Base-by-base conservation (phyloP, 371 early-diverging fungal species). In the Batkoa obscura region DNA sequence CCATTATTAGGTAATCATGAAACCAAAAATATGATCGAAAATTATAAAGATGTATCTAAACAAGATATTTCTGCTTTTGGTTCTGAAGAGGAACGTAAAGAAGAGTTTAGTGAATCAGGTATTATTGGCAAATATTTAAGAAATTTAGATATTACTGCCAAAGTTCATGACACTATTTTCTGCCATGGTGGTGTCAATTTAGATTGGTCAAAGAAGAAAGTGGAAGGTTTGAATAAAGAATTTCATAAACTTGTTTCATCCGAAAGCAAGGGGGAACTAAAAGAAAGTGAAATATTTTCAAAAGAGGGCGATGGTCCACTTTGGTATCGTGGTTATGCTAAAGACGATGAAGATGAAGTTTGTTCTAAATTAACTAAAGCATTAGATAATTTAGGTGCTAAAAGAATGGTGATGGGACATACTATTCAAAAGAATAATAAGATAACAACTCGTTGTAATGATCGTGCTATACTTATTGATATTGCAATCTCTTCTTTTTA, bases 331-430 rank as follows among this genome's bases (percentile, higher is more conserved):
- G 80, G 78, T 0, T 84, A 74, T 60, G 82, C 81, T 3, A 23
- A 66, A 38, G 75, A 76, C 15, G 62, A 65, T 8, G 81, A 79
- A 56, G 53, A 58, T 2, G 55, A 35, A 0, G 70, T 72, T 2
- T 81, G 83, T 59, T 52, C 57, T 12, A 9, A 66, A 12, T 54
- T 84, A 37, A 68, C 72, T 3, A 34, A 67, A 36, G 77, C 81
- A 0, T 59, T 84, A 13, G 63, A 65, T 4, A 31, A 61, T 15
- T 54, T 84, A 59, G 67, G 70, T 48, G 74, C 79, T 2, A 76
- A 78, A 57, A 69, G 85, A 1, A 81, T 87, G 73, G 77, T 87
- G 2, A 71, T 84, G 35, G 87, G 84, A 1, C 87, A 87, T 56
- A 84, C 85, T 0, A 73, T 78, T 1, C 83, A 82, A 54, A 64